Evolutionary conservation across 148 eudicot species (phyloP).

Genomic region (Silene latifolia): DNA sequence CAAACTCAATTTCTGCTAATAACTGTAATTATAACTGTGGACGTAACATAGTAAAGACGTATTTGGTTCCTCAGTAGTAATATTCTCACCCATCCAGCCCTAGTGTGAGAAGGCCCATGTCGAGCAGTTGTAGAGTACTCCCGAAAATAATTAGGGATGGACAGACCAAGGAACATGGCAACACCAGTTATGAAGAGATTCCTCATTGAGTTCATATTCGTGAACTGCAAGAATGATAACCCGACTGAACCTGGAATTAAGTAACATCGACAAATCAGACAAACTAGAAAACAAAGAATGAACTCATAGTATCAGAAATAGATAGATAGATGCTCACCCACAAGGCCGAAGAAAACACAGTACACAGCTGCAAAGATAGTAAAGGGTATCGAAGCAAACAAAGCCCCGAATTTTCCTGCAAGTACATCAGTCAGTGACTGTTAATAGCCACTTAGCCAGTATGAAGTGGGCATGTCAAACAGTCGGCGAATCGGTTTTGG

Average conservation of each 20-base stretch:
- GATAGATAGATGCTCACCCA: slow-evolving; percentile 46
- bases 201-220: slow-evolving; percentile 98
- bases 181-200: slow-evolving; percentile 88
- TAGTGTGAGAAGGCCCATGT: slow-evolving; percentile 91
- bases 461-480: neutral
- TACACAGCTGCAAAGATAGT: slow-evolving; percentile 90
- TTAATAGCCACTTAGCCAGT: neutral
- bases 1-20: neutral
- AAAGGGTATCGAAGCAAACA: slow-evolving; percentile 96
- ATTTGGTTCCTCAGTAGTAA: neutral
- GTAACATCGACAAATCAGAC: neutral
- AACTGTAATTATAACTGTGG: too few relatives aligned
- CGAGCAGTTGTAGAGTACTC: slow-evolving; percentile 68
- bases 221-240: slow-evolving; percentile 90
- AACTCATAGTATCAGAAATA: neutral
- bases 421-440: neutral
- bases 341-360: slow-evolving; percentile 90
- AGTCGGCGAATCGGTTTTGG: too few relatives aligned
- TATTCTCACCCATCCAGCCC: slow-evolving; percentile 84
- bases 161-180: slow-evolving; percentile 80
- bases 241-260: slow-evolving; percentile 77
- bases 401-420: slow-evolving; percentile 94
- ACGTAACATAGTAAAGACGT: neutral
- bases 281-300: neutral
- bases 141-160: slow-evolving; percentile 87